Conservation (phyloP, 2,329 filamentous ascomycete species). For the Penicillium thymicola region DNA sequence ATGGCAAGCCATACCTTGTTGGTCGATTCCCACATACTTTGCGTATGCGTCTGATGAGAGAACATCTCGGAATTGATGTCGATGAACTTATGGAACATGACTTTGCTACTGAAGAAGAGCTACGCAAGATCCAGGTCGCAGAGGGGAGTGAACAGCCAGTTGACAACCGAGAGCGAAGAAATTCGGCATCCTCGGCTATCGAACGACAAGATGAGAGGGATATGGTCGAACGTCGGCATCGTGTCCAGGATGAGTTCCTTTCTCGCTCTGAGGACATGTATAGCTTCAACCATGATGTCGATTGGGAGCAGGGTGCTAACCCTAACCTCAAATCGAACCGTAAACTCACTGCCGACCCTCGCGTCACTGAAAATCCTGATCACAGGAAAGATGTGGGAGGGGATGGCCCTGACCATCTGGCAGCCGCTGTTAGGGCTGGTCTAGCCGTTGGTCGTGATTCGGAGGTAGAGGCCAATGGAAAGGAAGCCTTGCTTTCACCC, state of each 20-base stretch:
- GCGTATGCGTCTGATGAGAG: slow-evolving; percentile 89
- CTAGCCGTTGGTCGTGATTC: slow-evolving; percentile 67
- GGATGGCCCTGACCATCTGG: slow-evolving; percentile 73
- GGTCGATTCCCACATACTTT: slow-evolving; percentile 90
- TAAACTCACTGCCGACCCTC: slow-evolving; percentile 55
- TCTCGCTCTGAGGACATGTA: slow-evolving; percentile 54
- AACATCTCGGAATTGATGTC: slow-evolving; percentile 93
- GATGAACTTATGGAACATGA: slow-evolving; percentile 85
- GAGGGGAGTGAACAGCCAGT: slow-evolving; percentile 40
- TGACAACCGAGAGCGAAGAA: slow-evolving; percentile 21
- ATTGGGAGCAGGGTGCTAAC: slow-evolving; percentile 58
- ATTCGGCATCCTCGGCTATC: slow-evolving; percentile 31
- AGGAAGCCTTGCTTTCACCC: slow-evolving; percentile 68
- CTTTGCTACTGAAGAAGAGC: slow-evolving; percentile 63
- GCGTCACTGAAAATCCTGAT: slow-evolving; percentile 58
- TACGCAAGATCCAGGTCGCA: slow-evolving; percentile 57
- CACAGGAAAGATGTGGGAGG: slow-evolving; percentile 77
- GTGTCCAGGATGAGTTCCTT: slow-evolving; percentile 55
- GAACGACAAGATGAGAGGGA: slow-evolving; percentile 43
- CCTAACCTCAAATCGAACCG: slow-evolving; percentile 55
- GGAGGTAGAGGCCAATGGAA: slow-evolving; percentile 58
- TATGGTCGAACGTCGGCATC: slow-evolving; percentile 42
- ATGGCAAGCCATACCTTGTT: slow-evolving; percentile 80
- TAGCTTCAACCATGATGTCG: slow-evolving; percentile 75
- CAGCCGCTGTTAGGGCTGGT: slow-evolving; percentile 59